phyloP scores from a whole-genome alignment of 2,329 filamentous ascomycete species.

The Ceratocystis colombiana region DNA sequence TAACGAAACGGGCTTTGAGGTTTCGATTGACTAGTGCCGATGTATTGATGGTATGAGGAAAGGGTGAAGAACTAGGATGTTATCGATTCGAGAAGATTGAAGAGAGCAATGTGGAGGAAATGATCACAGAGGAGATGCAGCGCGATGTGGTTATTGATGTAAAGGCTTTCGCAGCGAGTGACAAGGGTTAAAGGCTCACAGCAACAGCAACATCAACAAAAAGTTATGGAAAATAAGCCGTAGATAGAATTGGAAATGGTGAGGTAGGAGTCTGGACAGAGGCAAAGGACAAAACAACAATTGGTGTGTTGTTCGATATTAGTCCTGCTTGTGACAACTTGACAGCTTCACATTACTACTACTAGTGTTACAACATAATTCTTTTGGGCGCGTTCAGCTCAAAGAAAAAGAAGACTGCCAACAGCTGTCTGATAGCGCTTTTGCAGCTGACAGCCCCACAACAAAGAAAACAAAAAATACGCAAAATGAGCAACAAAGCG shows the following conservation, averaged over 20 bases:
- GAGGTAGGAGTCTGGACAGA: neutral
- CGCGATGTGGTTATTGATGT: neutral
- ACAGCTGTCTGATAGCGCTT: neutral
- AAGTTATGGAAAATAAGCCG: neutral
- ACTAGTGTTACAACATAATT: neutral
- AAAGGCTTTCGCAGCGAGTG: neutral
- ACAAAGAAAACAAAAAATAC: constrained; percentile 32
- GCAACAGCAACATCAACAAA: neutral
- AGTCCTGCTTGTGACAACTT: constrained; percentile 8
- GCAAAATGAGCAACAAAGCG: constrained; percentile 26
- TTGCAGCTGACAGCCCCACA: constrained; percentile 15
- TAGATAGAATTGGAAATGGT: neutral
- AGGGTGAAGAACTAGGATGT: neutral
- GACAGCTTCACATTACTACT: constrained; percentile 3
- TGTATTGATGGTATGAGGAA: constrained; percentile 2
- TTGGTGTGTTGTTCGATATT: neutral
- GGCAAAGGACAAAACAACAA: neutral
- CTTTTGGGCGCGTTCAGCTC: constrained; percentile 10
- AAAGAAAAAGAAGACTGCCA: neutral
- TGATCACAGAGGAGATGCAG: neutral
- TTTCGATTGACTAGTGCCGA: neutral
- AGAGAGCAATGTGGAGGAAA: neutral
- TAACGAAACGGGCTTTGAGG: neutral
- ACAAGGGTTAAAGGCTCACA: neutral
- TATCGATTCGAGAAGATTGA: neutral